Evolutionary conservation across 352 stramenopile species (phyloP).

Genomic region (Aphanomyces stellatus): DNA sequence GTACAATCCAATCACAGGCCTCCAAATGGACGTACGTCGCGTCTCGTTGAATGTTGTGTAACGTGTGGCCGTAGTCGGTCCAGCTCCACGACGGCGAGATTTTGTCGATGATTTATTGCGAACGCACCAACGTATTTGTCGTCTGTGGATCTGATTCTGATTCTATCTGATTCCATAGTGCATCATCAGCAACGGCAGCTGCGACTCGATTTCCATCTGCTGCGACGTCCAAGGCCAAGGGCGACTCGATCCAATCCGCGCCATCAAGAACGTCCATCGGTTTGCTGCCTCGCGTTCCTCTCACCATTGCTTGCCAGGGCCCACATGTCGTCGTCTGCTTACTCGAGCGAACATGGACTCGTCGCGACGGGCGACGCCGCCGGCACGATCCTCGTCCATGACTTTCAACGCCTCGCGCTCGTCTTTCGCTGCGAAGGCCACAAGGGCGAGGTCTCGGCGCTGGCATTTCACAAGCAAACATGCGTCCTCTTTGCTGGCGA

Average conservation of each 20-base stretch:
- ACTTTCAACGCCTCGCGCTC: constrained; percentile 51
- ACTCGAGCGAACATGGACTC: constrained; percentile 31
- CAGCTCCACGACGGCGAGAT: constrained; percentile 46
- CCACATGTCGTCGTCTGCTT: constrained; percentile 48
- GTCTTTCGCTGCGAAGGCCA: constrained; percentile 43
- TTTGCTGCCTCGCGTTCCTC: not conserved
- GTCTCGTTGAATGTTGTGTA: not conserved
- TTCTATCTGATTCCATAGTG: too few relatives aligned
- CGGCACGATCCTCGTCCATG: constrained; percentile 49
- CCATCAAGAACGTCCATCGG: constrained; percentile 50
- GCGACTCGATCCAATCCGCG: constrained; percentile 49
- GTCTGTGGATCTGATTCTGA: not conserved
- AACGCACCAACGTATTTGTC: constrained; percentile 39
- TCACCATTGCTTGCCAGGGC: not conserved
- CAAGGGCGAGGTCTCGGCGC: constrained; percentile 34
- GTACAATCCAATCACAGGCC: constrained; percentile 61
- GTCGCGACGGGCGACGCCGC: constrained; percentile 49
- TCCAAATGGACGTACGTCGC: constrained; percentile 33
- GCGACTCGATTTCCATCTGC: constrained; percentile 48
- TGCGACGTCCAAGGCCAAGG: constrained; percentile 35
- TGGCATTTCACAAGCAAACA: constrained; percentile 38
- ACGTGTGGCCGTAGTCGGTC: constrained; percentile 28
- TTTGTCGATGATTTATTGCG: constrained; percentile 51
- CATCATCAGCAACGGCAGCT: constrained; percentile 50
- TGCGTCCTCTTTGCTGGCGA: constrained; percentile 42